Percentiles rank a stretch among this genome's conserved stretches.
Evolutionary conservation across 1,284 basidiomycete species (phyloP).

Genomic region (Termitomyces sp.): DNA sequence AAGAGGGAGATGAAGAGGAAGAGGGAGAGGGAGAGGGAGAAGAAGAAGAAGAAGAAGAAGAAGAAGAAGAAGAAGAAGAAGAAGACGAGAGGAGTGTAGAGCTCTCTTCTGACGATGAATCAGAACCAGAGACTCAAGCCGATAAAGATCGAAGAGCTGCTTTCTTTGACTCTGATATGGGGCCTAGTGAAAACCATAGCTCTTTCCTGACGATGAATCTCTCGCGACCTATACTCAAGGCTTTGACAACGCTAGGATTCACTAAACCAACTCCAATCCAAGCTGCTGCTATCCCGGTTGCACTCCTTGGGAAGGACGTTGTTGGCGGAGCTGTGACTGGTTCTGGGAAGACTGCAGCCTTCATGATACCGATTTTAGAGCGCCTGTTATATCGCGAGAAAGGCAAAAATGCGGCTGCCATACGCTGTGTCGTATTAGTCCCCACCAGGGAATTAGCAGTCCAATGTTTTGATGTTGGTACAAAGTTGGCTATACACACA

Average conservation of each 20-base stretch:
- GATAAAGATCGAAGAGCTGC: conserved; percentile 79
- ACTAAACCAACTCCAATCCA: conserved; percentile 93
- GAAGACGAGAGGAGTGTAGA: conserved; percentile 34
- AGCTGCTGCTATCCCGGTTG: conserved; percentile 87
- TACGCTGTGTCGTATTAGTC: conserved; percentile 88
- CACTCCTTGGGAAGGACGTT: conserved; percentile 90
- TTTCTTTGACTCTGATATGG: conserved; percentile 71
- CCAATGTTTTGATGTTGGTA: conserved; percentile 90
- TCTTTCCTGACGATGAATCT: conserved; percentile 87
- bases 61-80: conserved; percentile 34
- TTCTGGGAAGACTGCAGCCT: conserved; percentile 95
- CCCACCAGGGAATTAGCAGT: conserved; percentile 94
- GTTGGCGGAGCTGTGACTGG: conserved; percentile 95
- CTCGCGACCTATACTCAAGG: conserved; percentile 85
- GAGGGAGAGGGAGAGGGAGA: conserved; percentile 36
- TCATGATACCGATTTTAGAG: conserved; percentile 91
- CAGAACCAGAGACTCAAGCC: conserved; percentile 64
- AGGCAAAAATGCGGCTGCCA: conserved; percentile 81
- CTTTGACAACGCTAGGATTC: conserved; percentile 79
- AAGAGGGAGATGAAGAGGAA: conserved; percentile 34
- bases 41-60: conserved; percentile 34
- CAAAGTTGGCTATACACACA: conserved; percentile 79
- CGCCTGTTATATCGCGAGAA: conserved; percentile 86
- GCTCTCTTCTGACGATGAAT: conserved; percentile 40
- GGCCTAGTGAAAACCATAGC: conserved; percentile 42